phyloP scores from a whole-genome alignment of 768 basidiomycete species.

The Daedaleopsis sinensis region DNA sequence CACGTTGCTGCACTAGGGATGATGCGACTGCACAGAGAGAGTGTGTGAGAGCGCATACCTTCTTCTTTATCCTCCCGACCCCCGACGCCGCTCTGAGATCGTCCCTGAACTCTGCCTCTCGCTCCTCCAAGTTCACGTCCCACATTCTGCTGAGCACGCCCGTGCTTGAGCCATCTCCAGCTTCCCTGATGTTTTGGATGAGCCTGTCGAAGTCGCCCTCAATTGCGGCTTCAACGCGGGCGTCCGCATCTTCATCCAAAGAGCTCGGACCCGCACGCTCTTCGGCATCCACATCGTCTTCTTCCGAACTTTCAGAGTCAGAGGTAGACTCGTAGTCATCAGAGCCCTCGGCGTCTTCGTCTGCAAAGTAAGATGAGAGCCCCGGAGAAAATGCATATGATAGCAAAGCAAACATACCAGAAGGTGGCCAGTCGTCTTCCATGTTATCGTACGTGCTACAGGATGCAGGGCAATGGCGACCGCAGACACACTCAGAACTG shows the following conservation, averaged over 20 bases:
- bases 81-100: slow-evolving; percentile 77
- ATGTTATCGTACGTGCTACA: background rate
- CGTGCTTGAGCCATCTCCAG: slow-evolving; percentile 46
- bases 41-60: slow-evolving; percentile 36
- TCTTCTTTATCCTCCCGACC: slow-evolving; percentile 57
- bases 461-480: too few species aligned
- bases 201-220: slow-evolving; percentile 71
- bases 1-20: slow-evolving; percentile 18
- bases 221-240: slow-evolving; percentile 36
- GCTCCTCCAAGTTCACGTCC: slow-evolving; percentile 73
- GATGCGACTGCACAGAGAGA: slow-evolving; percentile 2
- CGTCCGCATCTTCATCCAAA: background rate
- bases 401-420: background rate
- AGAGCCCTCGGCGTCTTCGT: slow-evolving; percentile 15
- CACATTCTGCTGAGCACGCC: slow-evolving; percentile 66
- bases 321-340: slow-evolving; percentile 10
- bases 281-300: background rate
- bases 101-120: slow-evolving; percentile 70
- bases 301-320: slow-evolving; percentile 3
- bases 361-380: background rate
- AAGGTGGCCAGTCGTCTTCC: slow-evolving; percentile 6
- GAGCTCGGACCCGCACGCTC: background rate
- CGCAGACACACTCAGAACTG: too few species aligned
- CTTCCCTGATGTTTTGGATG: slow-evolving; percentile 62
- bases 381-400: background rate